A percentile compares a stretch with the other conserved stretches of the same genome.
phyloP scores from a whole-genome alignment of 345 rosid genomes.

The Abelmoschus esculentus region DNA sequence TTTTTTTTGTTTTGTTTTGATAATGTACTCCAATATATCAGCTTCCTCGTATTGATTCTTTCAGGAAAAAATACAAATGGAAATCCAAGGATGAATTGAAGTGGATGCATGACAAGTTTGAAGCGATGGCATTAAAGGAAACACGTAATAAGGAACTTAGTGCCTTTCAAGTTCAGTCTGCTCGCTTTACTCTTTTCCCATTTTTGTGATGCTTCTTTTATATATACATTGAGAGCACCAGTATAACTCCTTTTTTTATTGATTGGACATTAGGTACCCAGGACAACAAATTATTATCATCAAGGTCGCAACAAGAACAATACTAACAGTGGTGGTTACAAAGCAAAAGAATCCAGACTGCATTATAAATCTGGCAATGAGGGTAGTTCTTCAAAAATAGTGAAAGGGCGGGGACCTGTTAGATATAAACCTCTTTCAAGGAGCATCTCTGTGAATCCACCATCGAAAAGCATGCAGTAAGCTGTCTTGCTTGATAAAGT shows the following conservation, averaged over 20 bases:
- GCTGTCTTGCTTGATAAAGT: background rate
- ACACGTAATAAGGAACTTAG: background rate
- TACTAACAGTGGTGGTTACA: background rate
- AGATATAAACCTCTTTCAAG: background rate
- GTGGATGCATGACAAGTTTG: slow-evolving; percentile 7
- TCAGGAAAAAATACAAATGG: background rate
- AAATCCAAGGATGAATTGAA: background rate
- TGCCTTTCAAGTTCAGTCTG: background rate
- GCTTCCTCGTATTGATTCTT: background rate
- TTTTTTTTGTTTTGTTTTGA: background rate
- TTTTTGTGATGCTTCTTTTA: background rate
- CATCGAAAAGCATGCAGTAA: background rate
- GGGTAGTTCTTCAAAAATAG: background rate
- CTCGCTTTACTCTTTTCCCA: background rate
- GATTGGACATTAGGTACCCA: background rate
- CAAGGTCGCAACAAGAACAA: background rate
- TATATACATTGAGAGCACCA: background rate
- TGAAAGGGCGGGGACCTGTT: slow-evolving; percentile 5
- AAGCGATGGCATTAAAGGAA: background rate
- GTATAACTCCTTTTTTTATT: background rate
- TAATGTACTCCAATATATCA: background rate
- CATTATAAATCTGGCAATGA: background rate
- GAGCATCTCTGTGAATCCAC: background rate
- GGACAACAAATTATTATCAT: background rate
- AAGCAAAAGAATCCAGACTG: background rate